These are phyloP conservation scores for Daedaleopsis nitida DNA, from an alignment of 768 basidiomycete species.

Conservation along the genomic window DNA sequence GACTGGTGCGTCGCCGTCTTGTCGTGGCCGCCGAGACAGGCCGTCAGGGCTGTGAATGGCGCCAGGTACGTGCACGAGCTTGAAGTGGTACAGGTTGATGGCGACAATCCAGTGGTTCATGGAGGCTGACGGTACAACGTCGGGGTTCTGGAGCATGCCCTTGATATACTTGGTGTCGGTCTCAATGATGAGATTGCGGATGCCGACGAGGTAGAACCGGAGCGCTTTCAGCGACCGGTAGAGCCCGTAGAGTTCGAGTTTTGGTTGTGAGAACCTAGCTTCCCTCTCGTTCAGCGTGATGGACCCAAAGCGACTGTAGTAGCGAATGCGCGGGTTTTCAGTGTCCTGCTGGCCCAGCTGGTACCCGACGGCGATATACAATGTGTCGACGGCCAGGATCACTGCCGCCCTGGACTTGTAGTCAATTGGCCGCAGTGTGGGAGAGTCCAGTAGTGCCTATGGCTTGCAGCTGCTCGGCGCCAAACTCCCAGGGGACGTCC, in stretches of 20 bases:
- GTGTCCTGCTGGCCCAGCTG: slow-evolving; percentile 13
- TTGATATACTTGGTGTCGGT: too few relatives aligned
- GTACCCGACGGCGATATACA: not conserved
- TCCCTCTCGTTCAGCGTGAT: not conserved
- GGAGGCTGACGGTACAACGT: slow-evolving; percentile 20
- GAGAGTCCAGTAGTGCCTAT: slow-evolving; percentile 4
- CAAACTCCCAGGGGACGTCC: slow-evolving; percentile 20
- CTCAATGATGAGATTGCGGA: too few relatives aligned
- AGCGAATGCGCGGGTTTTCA: slow-evolving; percentile 8
- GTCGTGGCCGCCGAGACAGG: slow-evolving; percentile 24
- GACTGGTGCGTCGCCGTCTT: not conserved
- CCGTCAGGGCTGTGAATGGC: slow-evolving; percentile 21
- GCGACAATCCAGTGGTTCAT: slow-evolving; percentile 45
- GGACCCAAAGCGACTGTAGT: slow-evolving; percentile 35
- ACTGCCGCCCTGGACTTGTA: slow-evolving; percentile 14
- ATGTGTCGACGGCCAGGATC: slow-evolving; percentile 27
- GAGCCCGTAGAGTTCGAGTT: slow-evolving; percentile 30
- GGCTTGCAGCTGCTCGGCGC: slow-evolving; percentile 4
- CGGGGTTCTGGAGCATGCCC: too few relatives aligned
- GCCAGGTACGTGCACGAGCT: slow-evolving; percentile 39
- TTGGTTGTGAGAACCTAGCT: slow-evolving; percentile 34
- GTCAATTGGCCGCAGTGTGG: slow-evolving; percentile 20
- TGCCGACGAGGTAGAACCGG: too few relatives aligned
- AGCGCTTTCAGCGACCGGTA: too few relatives aligned
- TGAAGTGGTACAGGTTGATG: slow-evolving; percentile 39